Conservation (phyloP, 441 rosid species). For the Biscutella laevigata region DNA sequence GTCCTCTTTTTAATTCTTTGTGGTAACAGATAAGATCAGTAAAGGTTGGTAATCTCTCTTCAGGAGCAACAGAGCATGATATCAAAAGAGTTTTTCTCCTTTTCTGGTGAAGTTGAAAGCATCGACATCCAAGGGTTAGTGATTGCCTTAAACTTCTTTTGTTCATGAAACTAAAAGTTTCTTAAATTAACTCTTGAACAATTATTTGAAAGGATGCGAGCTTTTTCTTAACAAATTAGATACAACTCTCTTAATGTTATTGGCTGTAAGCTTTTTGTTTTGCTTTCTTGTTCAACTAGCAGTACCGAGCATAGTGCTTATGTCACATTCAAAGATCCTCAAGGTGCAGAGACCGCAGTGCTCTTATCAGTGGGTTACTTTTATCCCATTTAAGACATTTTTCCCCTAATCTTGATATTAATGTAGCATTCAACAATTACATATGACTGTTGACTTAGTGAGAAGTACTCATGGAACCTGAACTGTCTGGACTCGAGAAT, state of each 20-base stretch:
- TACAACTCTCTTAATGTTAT: background rate
- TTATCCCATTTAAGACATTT: background rate
- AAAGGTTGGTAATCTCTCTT: conserved; percentile 48
- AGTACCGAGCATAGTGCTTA: conserved; percentile 37
- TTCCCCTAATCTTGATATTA: background rate
- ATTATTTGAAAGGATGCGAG: background rate
- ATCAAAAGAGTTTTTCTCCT: conserved; percentile 59
- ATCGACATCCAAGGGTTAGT: conserved; percentile 45
- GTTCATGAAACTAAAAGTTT: background rate
- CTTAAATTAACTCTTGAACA: background rate
- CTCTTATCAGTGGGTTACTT: conserved; percentile 47
- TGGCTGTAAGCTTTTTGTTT: background rate
- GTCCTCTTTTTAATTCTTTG: background rate
- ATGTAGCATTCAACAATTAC: background rate
- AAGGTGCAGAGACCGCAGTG: conserved; percentile 61
- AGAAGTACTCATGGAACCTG: background rate
- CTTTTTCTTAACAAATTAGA: background rate
- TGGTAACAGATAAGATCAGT: conserved; percentile 42
- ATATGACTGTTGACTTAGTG: background rate
- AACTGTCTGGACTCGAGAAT: background rate
- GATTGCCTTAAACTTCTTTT: background rate
- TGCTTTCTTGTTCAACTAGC: conserved; percentile 9
- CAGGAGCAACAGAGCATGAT: conserved; percentile 44
- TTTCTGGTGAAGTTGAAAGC: conserved; percentile 55
- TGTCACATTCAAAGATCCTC: conserved; percentile 57